Conservation (phyloP, 805 yeast species). For the Starmerella asiatica region DNA sequence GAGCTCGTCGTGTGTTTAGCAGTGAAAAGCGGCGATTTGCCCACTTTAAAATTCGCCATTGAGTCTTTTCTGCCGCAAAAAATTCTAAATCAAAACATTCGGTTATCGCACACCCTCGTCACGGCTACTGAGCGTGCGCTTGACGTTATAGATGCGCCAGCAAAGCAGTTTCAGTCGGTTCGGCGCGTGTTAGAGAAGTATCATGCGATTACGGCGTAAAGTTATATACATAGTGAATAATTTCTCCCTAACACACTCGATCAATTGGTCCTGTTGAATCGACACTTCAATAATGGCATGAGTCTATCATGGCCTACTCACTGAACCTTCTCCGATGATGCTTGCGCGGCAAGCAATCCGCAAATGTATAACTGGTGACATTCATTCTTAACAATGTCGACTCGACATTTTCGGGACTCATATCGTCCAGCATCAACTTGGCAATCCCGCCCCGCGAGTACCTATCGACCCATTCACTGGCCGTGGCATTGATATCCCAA, state of each 20-base stretch:
- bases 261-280: too few relatives aligned
- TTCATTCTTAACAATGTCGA: neutral
- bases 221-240: neutral
- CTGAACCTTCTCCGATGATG: too few relatives aligned
- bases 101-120: conserved; percentile 12
- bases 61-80: conserved; percentile 19
- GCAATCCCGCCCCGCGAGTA: conserved; percentile 11
- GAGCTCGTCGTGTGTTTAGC: conserved; percentile 22
- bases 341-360: neutral
- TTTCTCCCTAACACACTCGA: too few relatives aligned
- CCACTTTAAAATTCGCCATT: conserved; percentile 19
- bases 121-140: conserved; percentile 14
- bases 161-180: conserved; percentile 12
- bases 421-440: conserved; percentile 11
- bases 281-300: neutral
- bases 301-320: too few relatives aligned
- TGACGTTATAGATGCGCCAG: conserved; percentile 17
- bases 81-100: conserved; percentile 4
- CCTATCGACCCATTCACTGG: conserved; percentile 15
- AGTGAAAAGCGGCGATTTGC: conserved; percentile 22
- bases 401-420: conserved; percentile 3
- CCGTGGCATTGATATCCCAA: conserved; percentile 12
- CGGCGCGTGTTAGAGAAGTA: conserved; percentile 11
- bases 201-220: neutral
- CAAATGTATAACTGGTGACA: neutral